Conservation (phyloP, 768 basidiomycete genomes). For the Pulveroboletus ravenelii region DNA sequence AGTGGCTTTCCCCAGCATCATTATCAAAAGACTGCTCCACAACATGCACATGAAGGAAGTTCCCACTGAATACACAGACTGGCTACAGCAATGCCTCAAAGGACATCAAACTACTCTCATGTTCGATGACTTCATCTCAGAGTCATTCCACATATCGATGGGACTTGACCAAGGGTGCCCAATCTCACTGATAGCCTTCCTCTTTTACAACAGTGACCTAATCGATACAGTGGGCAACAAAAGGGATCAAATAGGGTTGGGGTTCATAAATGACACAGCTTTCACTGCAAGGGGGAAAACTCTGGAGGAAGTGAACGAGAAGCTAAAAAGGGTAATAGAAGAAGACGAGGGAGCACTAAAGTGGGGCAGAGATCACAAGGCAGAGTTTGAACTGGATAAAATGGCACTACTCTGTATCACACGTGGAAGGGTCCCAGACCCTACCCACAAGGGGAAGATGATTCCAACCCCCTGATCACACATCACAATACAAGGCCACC, state of each 20-base stretch:
- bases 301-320: background rate
- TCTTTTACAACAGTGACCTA: constrained; percentile 27
- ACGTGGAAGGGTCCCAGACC: background rate
- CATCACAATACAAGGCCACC: too few species aligned
- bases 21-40: too few species aligned
- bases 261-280: background rate
- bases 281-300: background rate
- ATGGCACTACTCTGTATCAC: background rate
- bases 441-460: background rate
- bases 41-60: too few species aligned
- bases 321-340: background rate
- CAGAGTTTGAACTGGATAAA: background rate
- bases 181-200: constrained; percentile 11
- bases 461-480: too few species aligned
- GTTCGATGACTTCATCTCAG: background rate
- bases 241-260: background rate
- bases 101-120: background rate
- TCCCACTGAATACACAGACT: too few species aligned
- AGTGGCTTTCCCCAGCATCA: too few species aligned
- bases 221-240: background rate
- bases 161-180: background rate
- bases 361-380: background rate
- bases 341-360: background rate
- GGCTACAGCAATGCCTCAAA: too few species aligned
- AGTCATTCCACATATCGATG: background rate